Conservation (phyloP, 345 rosid species). For the Citrus reticulata region DNA sequence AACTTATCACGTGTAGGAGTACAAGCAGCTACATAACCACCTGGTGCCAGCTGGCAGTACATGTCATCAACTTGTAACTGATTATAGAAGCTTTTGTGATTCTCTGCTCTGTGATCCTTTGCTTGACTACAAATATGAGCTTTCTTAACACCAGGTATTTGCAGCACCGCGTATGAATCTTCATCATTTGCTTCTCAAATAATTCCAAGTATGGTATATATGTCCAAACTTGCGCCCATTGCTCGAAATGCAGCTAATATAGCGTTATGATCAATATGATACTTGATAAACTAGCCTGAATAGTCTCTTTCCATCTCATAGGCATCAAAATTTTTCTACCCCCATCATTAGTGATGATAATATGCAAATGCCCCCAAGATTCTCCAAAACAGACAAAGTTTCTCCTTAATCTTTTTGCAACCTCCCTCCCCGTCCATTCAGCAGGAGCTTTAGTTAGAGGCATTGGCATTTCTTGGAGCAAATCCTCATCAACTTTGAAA, state of each 20-base stretch:
- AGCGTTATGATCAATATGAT: slow-evolving; percentile 24
- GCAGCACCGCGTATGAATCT: too few species aligned
- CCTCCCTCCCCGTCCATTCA: neutral
- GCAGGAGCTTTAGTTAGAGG: slow-evolving; percentile 8
- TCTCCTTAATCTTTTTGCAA: neutral
- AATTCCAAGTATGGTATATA: neutral
- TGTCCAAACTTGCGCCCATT: slow-evolving; percentile 7
- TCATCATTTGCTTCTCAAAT: too few species aligned
- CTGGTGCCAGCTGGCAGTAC: too few species aligned
- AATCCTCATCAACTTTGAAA: slow-evolving; percentile 26
- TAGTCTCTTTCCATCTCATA: slow-evolving; percentile 28
- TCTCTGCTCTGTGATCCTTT: too few species aligned
- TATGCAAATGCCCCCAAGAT: too few species aligned
- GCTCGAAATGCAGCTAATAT: slow-evolving; percentile 27
- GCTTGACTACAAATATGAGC: too few species aligned
- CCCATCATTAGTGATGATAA: too few species aligned
- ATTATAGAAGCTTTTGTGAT: too few species aligned
- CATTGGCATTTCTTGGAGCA: slow-evolving; percentile 23
- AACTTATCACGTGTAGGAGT: too few species aligned
- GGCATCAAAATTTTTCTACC: slow-evolving; percentile 19
- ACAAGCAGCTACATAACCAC: too few species aligned
- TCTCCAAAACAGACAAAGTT: neutral
- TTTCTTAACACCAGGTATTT: too few species aligned
- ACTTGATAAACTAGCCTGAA: slow-evolving; percentile 33
- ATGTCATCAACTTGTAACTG: too few species aligned